Base-by-base conservation (phyloP, 331 rosid genomes). In the Spiraea crenata region DNA sequence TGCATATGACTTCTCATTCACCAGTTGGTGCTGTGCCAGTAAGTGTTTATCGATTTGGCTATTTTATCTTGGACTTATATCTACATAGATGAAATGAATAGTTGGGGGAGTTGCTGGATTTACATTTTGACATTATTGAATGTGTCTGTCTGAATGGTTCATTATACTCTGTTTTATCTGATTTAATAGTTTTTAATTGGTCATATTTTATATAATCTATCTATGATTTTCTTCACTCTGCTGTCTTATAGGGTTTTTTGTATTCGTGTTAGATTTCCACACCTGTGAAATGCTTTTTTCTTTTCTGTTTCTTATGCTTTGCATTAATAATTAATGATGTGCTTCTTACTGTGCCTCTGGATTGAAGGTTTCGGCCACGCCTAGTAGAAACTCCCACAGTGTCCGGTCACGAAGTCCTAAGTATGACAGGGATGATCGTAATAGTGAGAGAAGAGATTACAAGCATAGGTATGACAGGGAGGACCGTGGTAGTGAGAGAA, bases 401-500 rank as follows among this genome's bases (percentile, higher is more conserved):
- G 63, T 63, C 31, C 34, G 62, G 70, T 76, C 80, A 45, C 63
- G 76, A 70, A 82, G 80, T 72, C 80, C 85, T 72, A 77, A 70
- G 39, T 80, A 70, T 48, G 72, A 72, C 37, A 79, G 87, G 79
- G 85, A 82, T 74, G 83, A 74, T 63, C 76, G 82, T 38, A 71
- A 83, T 65, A 70, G 83, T 52, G 82, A 34, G 56, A 82, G 80
- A 31, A 85, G 83, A 65, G 73, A 82, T 70, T 74, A 67, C 62
- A 68, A 52, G 63, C 66, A 57, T 73, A 41, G 60, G 17, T 62
- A 82, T 69, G 90, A 79, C n/a, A 66, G 87, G 74, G 87, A 82
- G 42, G 73, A 79, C 65, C 85, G 55, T 69, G 75, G 72, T 76
- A 80, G 76, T 63, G 92, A 79, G 82, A 88, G 89, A 84, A 80